Evolutionary conservation across 1,284 basidiomycete genomes (phyloP), one percentile per base, ranked within the genome.

Genomic region (Cystobasidium sp.): DNA sequence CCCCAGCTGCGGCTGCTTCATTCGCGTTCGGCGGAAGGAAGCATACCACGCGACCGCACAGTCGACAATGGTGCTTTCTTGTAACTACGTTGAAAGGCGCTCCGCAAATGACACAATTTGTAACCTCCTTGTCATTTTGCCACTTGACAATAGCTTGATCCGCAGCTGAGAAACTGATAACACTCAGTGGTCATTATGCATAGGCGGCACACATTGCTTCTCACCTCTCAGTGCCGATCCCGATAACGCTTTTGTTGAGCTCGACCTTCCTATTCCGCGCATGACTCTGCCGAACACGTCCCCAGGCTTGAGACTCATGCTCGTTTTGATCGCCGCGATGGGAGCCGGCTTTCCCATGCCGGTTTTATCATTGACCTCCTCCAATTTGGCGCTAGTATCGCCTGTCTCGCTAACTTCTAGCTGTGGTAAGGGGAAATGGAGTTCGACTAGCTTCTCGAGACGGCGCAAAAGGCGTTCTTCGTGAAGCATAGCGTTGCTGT

Each of bases 111-210:
- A 91, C 90, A 84, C 95, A 98, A 70, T 88, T 88, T 43, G 87
- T 87, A 0, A 89, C 91, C 10, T 86, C 81, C 0, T 86, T 84
- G 80, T 97, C 96, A 49, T 91, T 89, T 81, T 97, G 89, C 96
- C 96, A 99, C 14, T 94, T 93, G 3, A 97, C 94, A 78, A 99
- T 95, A 44, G 86, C 85, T 83, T 97, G 94, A 82, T 99, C 96
- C 2, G 89, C 88, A 7, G 44, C 66, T 72, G 37, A 47, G 6
- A 14, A n/a, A 12, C 9, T 2, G 39, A 24, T 53, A 53, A 1
- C 3, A 1, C 24, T 18, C 20, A 31, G 31, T 31, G 31, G 31
- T 5, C 5, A 5, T 22, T 22, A 53, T 3, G 31, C 6, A 41
- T 59, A 41, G 5, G 56, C 37, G 6, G 37, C 14, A 41, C 31